Percentiles rank a stretch among this genome's conserved stretches.
phyloP scores from a whole-genome alignment of 2,329 filamentous ascomycete genomes.

The Sclerotinia spermophila region DNA sequence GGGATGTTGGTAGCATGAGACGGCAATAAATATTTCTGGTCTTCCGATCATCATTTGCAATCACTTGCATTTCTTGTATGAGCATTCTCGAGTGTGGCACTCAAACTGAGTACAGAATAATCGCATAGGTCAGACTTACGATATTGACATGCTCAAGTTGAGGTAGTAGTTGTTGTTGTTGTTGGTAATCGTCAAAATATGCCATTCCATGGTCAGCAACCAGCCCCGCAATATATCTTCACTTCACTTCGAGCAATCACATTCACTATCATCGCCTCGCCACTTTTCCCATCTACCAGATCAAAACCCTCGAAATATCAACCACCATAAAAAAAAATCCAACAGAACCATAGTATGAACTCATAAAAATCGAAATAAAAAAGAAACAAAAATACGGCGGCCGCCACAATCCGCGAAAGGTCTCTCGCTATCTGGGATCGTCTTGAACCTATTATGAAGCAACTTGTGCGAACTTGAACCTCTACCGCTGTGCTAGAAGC shows the following conservation, averaged over 20 bases:
- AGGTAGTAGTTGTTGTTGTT: not conserved
- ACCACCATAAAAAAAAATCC: not conserved
- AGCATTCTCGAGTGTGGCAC: not conserved
- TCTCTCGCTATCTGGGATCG: conserved; percentile 14
- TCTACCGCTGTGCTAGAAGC: conserved; percentile 5
- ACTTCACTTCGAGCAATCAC: not conserved
- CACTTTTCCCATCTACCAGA: not conserved
- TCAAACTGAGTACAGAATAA: not conserved
- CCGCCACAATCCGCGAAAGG: conserved; percentile 14
- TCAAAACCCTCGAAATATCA: not conserved
- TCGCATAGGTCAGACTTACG: not conserved
- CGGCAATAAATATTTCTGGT: not conserved
- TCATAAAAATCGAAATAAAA: not conserved
- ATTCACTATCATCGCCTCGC: not conserved
- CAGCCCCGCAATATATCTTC: conserved; percentile 3
- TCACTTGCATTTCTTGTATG: not conserved
- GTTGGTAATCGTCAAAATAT: not conserved
- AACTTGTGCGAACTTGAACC: conserved; percentile 4
- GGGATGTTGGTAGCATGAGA: not conserved
- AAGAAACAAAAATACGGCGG: not conserved
- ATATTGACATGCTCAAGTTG: not conserved
- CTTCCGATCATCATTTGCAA: not conserved
- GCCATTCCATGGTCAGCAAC: not conserved
- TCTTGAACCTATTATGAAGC: conserved; percentile 7
- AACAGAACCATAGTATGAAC: not conserved